Evolutionary conservation across 2,329 filamentous ascomycete species (phyloP), one percentile per base, ranked within the genome.

Genomic region (Xylariaceae sp.): DNA sequence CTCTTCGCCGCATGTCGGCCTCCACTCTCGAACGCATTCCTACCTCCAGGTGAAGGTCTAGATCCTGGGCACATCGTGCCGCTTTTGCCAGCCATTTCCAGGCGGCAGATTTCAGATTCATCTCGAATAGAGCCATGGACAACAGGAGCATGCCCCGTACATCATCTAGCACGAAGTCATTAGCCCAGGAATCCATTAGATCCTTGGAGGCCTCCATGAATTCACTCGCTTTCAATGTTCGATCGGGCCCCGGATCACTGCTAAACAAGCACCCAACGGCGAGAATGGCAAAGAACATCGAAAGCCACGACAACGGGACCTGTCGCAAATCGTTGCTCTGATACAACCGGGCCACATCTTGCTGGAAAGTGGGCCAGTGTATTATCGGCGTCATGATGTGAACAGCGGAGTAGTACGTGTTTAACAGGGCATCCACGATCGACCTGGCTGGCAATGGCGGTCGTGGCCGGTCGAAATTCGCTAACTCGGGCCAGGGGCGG

Each of bases 21-120:
- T 96, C 91, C 11, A 95, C 76, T 1, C 84, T 78, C 2, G 87
- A 80, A 79, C 86, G 90, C 0, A 85, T 79, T 0, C 86, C 86
- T 1, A 83, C 81, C 64, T 95, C 89, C 5, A 81, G 75, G 65
- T 96, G 86, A 7, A 97, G 76, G 0, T 89, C 89, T 45, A 96
- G 77, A 61, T 94, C 88, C 68, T 97, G 92, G 0, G 87, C 88
- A 50, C 88, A 85, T 48, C 88, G 80, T 27, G 95, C 84, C 0
- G 91, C 87, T 37, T 80, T 85, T 1, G 89, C 90, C 27, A 96
- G 76, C 88, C 89, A 96, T 19, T 85, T 85, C 83, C 89, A 95
- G 9, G 89, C 89, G 0, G 89, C 85, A 2, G 90, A 89, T 69
- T 88, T 91, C 49, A 91, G 75, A 65, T 96, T 96, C 72, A 88